Base-by-base conservation (phyloP, 495 filamentous ascomycete genomes). In the Xylaria flabelliformis region DNA sequence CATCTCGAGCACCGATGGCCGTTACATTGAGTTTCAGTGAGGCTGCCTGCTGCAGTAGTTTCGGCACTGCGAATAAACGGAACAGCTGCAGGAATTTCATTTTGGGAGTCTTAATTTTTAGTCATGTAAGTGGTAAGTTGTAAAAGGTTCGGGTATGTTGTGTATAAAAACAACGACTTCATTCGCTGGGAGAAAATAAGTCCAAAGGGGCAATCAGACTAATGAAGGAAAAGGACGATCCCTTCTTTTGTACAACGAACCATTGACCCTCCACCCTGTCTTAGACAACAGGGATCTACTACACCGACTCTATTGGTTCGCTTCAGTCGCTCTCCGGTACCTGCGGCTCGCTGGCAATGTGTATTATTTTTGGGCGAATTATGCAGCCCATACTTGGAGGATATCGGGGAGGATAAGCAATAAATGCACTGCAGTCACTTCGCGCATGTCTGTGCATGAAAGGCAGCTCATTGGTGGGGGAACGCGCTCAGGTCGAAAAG, bases 21-120 rank as follows among this genome's bases (percentile, higher is more conserved):
- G 80, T 82, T 6, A 76, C 64, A n/a, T 78, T 79, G 50, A 82
- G 74, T 13, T 67, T 24, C 1, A 70, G 34, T 5, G 76, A 70
- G 50, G 61, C 24, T 17, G 36, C 69, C 9, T 50, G 29, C 29
- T 21, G 67, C 2, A 32, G 4, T 15, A 50, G 46, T 53, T 59
- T 32, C 6, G 61, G 67, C 10, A 70, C 21, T 17, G 51, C 51
- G n/a, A 70, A 53, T 13, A 64, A 7, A 8, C 58, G 58, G 39
- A 34, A 17, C 36, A 64, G 61, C 39, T 36, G 59, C 58, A 61
- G n/a, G 29, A 61, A 7, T 41, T 55, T 42, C 63, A 32, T 44
- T 65, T 39, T 21, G 19, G 63, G 41, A 50, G 26, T 9, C 34
- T 44, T 15, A 50, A 50, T 50, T 50, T n/a, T n/a, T 17, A 48